phyloP scores from a whole-genome alignment of 2,329 filamentous ascomycete genomes.

The Spiromastix sp. region DNA sequence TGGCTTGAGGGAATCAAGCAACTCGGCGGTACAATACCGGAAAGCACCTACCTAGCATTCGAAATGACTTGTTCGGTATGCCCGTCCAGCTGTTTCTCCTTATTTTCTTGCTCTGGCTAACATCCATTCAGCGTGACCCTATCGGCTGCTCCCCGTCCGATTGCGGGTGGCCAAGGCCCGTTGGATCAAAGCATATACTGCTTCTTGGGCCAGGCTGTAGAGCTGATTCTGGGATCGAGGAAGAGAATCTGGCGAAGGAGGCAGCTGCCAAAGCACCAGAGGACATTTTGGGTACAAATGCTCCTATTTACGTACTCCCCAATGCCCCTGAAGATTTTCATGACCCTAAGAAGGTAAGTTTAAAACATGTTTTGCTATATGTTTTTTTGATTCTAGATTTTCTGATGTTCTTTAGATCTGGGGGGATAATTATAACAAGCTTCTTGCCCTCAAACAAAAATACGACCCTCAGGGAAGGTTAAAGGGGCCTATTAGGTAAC shows the following conservation, averaged over 20 bases:
- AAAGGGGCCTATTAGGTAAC: no score
- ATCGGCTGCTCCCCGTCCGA: no score
- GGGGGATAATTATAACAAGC: constrained; percentile 27
- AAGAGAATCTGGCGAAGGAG: neutral
- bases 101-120: no score
- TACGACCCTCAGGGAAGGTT: constrained; percentile 24
- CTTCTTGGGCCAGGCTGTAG: neutral
- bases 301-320: neutral
- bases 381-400: neutral
- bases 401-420: constrained; percentile 18
- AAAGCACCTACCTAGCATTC: no score
- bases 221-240: neutral
- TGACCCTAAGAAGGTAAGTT: constrained; percentile 1
- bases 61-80: no score
- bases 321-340: no score
- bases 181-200: no score
- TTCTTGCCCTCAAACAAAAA: constrained; percentile 28
- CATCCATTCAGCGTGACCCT: no score
- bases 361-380: neutral
- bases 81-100: no score
- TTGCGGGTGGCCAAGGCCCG: no score
- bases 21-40: no score
- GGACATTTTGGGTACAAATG: neutral
- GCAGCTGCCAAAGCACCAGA: neutral
- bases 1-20: no score